Evolutionary conservation across 2,329 filamentous ascomycete genomes (phyloP), one percentile per base, ranked within the genome.

Genomic region (Nemania sp.): DNA sequence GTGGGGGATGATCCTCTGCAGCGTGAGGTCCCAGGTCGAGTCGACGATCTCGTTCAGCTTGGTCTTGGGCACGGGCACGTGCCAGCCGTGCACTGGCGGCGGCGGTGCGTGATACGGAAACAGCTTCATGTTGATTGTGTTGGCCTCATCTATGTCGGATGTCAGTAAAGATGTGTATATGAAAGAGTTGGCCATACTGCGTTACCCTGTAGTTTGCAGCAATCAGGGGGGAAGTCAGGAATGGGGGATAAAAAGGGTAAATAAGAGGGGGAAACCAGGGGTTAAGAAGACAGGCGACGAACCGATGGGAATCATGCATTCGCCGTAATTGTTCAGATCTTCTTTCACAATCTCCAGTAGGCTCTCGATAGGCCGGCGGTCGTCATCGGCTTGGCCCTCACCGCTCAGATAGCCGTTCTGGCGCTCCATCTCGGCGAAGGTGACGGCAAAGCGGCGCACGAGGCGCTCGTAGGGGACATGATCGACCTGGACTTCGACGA

Each of bases 241-340:
- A n/a, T n/a, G n/a, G n/a, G n/a, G n/a, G n/a, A n/a, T n/a, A n/a
- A n/a, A n/a, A n/a, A n/a, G n/a, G n/a, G n/a, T n/a, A n/a, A n/a
- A n/a, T n/a, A n/a, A n/a, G n/a, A n/a, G n/a, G n/a, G n/a, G n/a
- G n/a, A n/a, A n/a, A n/a, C n/a, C n/a, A n/a, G n/a, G n/a, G n/a
- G n/a, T n/a, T n/a, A n/a, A n/a, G n/a, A n/a, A n/a, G n/a, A n/a
- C n/a, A 41, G 24, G 31, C 9, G 5, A 77, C 82, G 60, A 75
- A 92, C 90, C 90, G 60, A 97, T 93, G 0, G 92, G 92, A 66
- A 97, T 96, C 92, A 96, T 96, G 79, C 92, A 96, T 75, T 99
- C 94, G 68, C 90, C 92, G 68, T 97, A 99, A 65, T 95, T 95
- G 68, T 97, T 97, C 63, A 99, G 70, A 69, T 99, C 92, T 73